Evolutionary conservation across 371 early-diverging fungal genomes (phyloP), one percentile per base, ranked within the genome.

Genomic region (Mortierella sp.): DNA sequence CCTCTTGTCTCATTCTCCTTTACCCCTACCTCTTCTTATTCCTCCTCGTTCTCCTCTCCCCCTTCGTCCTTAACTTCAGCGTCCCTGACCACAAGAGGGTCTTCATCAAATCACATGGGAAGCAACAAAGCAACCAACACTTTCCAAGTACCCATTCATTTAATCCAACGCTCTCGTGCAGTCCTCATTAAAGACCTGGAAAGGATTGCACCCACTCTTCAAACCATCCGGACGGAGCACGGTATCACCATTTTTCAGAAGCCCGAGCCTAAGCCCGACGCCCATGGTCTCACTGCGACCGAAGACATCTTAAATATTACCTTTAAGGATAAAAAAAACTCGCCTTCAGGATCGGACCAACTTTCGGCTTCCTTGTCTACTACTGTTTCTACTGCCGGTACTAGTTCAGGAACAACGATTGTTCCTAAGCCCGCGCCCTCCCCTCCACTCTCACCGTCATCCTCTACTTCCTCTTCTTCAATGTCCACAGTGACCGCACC

Each of bases 151-250:
- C 70, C 70, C 6, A 61, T 76, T 21, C 65, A 76, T 9, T 37
- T 76, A 15, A 32, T 76, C 26, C 59, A 61, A 37, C 64, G 69
- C 6, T 64, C 61, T 23, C 65, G 65, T 11, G 69, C 62, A 0
- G 70, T 76, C 6, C 37, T 76, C 21, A n/a, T 76, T 61, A 76
- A 65, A 46, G 78, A 76, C 43, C 53, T 76, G 6, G 70, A 69
- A 37, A 37, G 59, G 26, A 47, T 65, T 6, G 62, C 64, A 2
- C 60, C 66, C 0, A 21, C 47, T 9, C 32, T 64, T 0, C 31
- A 58, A 34, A 23, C 34, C 9, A 46, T 71, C 31, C 48, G 23
- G 43, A 64, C 72, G 21, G 52, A 71, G 24, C 44, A 52, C 42
- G 72, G 72, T 15, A 30, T 19, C 6, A 32, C 52, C 21, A 11